Conservation (phyloP, 176 grass and related monocot genomes). For the Phoenix dactylifera region DNA sequence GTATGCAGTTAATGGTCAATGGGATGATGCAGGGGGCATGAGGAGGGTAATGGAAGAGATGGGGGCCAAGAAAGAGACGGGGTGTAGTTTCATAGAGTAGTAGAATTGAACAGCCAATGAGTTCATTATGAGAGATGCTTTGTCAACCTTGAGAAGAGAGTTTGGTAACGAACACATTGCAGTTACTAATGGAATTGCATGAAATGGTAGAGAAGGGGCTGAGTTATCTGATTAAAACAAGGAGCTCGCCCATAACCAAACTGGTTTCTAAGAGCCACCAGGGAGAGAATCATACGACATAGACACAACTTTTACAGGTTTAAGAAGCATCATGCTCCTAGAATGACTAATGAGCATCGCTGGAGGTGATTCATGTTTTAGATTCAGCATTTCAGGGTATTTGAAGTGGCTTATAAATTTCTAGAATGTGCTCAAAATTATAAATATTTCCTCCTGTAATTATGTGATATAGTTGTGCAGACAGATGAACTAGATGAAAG, state of each 20-base stretch:
- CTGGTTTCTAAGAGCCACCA: conserved; percentile 25
- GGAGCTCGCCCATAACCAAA: conserved; percentile 20
- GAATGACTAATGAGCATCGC: conserved; percentile 37
- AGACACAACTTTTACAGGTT: conserved; percentile 18
- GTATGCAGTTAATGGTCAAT: conserved; percentile 37
- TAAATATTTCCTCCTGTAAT: no score
- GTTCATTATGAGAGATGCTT: conserved; percentile 15
- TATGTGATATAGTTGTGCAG: no score
- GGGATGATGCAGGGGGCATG: conserved; percentile 36
- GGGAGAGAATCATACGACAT: conserved; percentile 24
- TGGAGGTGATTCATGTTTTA: conserved; percentile 4
- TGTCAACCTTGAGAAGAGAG: conserved; percentile 7
- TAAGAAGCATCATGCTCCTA: conserved; percentile 27
- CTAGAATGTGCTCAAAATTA: no score
- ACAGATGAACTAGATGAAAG: no score
- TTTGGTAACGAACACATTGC: conserved; percentile 26
- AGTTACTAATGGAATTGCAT: conserved; percentile 25
- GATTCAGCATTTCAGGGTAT: no score
- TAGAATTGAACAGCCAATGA: conserved; percentile 31
- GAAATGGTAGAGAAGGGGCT: conserved; percentile 27
- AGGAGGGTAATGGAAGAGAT: conserved; percentile 38
- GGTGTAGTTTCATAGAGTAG: conserved; percentile 50
- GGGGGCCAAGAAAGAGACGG: conserved; percentile 37
- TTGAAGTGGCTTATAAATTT: no score
- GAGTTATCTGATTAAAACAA: conserved; percentile 27